Evolutionary conservation across 805 yeast species (phyloP), one percentile per base, ranked within the genome.

Genomic region (Wickerhamomyces rabaulensis): DNA sequence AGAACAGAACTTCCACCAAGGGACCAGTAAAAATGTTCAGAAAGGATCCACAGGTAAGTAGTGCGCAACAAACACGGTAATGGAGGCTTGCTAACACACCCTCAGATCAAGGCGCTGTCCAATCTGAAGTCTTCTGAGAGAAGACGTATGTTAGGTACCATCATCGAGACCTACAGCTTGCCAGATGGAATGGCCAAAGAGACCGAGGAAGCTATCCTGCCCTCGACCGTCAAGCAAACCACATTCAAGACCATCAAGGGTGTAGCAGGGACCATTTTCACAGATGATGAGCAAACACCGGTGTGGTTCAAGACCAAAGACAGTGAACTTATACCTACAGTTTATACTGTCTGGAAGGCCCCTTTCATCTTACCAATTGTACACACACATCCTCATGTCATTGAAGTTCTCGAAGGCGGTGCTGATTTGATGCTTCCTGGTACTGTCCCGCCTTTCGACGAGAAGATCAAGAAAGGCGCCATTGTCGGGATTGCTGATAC

Each of bases 401-500:
- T 92, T 16, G 82, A 76, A 42, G 78, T 79, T 12, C 66, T 90
- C n/a, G 67, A 73, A 27, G 79, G 78, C 48, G 97, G 97, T 12
- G 97, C 98, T 0, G 77, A 86, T 55, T 65, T 87, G 51, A 85
- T 86, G 90, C 69, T 84, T 29, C 86, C 90, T 3, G 95, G 95
- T 2, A 64, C 76, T 6, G 65, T 76, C 4, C 78, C 77, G 4
- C 81, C 81, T 0, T 82, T 85, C 55, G 87, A 83, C 41, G 39
- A 52, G 0, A 54, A 73, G 5, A 69, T 76, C 6, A 55, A 52
- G 3, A 66, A 65, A 40, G 95, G 89, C 0, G 57, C 73, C 0
- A 59, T 87, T 3, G 96, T 90, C 17, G 96, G 86, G 1, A 73
- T 92, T 22, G 88, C 83, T 0, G 78, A 79, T 51, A 68, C 73